Base-by-base conservation (phyloP, 352 stramenopile species). In the Phytophthora pluvialis region DNA sequence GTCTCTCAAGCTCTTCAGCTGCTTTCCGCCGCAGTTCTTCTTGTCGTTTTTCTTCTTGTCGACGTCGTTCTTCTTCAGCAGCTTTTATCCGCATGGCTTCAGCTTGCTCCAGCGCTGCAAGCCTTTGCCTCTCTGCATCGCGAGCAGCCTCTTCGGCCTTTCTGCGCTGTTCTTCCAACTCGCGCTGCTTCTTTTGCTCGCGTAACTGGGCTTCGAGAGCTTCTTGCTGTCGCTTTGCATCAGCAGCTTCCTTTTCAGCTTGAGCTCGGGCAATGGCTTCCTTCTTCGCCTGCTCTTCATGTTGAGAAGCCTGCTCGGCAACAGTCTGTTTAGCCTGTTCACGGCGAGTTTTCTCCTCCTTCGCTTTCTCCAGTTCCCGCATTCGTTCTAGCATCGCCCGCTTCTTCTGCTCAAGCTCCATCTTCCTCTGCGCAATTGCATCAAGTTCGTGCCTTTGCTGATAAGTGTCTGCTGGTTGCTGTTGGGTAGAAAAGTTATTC, bases 371-470 rank as follows among this genome's bases (percentile, higher is more conserved):
- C 11, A 89, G 63, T 32, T 81, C 54, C 11, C 75, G 63, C 43
- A 88, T 78, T 33, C 81, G 66, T 44, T 90, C 69, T 51, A 91
- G 54, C 55, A 76, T 80, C 49, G 68, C 64, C 40, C 83, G 64
- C 40, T 90, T 84, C 18, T 86, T 79, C 25, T 70, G 70, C 50
- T 93, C 77, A 35, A 93, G 62, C 54, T 91, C 70, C 5, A 71
- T 72, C 49, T 91, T 80, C 28, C 59, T 79, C 31, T 72, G 67
- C 10, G 82, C 76, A 45, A 94, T 94, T 21, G 75, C 38, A 32
- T 86, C 72, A 11, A 95, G 61, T 28, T 93, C 77, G 32, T 79
- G 63, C 1, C 44, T 44, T 61, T 75, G 71, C 49, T 81, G 50
- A 56, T 70, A 38, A 18, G 26, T 16, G 29, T 66, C 62, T 56